Evolutionary conservation across 2,329 filamentous ascomycete genomes (phyloP).

Genomic region (Chaetomium sp.): DNA sequence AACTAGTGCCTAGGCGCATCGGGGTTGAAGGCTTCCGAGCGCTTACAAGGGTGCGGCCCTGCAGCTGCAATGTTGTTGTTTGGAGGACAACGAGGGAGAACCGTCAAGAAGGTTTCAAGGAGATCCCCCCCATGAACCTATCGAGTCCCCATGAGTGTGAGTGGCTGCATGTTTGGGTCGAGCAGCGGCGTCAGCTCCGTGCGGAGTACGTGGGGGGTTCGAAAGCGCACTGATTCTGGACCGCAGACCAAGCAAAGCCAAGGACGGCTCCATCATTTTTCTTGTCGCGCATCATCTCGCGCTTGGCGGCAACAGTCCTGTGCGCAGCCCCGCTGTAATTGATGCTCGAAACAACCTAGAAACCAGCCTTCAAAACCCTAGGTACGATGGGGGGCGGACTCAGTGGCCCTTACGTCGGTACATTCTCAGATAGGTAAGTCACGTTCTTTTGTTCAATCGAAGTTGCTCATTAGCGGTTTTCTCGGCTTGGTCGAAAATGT

Average conservation of each 20-base stretch:
- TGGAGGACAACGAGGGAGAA: not conserved
- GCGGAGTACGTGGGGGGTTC: not conserved
- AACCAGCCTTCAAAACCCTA: not conserved
- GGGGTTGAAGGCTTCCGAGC: conserved; percentile 23
- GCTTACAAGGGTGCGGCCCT: conserved; percentile 13
- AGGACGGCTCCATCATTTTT: not conserved
- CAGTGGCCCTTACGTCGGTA: too few species aligned
- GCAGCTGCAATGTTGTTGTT: not conserved
- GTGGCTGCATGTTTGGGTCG: not conserved
- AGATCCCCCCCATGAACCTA: not conserved
- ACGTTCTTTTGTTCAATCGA: not conserved
- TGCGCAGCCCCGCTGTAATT: conserved; percentile 12
- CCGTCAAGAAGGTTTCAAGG: conserved; percentile 10
- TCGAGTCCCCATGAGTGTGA: not conserved
- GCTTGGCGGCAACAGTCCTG: conserved; percentile 14
- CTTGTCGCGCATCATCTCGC: conserved; percentile 19
- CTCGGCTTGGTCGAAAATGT: not conserved
- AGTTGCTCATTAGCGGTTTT: not conserved
- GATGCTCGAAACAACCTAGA: conserved; percentile 17
- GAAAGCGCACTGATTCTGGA: not conserved
- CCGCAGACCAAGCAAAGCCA: conserved; percentile 1
- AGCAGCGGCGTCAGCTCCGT: not conserved
- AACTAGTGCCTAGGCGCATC: not conserved
- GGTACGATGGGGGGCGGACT: not conserved
- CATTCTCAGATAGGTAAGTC: not conserved